Evolutionary conservation across 768 basidiomycete species (phyloP).

Genomic region (Leucosporidium creatinivorum): DNA sequence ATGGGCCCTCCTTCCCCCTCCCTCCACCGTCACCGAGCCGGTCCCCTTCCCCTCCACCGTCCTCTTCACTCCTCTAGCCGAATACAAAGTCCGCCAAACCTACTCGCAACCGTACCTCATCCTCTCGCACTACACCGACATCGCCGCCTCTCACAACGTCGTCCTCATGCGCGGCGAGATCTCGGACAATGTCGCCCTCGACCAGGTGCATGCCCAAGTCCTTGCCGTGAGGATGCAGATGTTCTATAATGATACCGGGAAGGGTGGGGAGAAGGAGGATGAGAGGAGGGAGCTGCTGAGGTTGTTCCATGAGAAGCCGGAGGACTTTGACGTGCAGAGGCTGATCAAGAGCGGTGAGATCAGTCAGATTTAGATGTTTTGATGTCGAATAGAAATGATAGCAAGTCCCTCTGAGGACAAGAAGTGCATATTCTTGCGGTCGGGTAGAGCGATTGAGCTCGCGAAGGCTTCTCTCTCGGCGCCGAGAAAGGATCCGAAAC

Average conservation of each 20-base stretch:
- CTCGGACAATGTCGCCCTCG: slow-evolving; percentile 45
- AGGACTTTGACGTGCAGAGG: slow-evolving; percentile 73
- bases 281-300: slow-evolving; percentile 52
- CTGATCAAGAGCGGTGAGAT: slow-evolving; percentile 49
- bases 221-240: slow-evolving; percentile 72
- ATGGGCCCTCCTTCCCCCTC: slow-evolving; percentile 73
- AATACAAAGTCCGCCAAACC: slow-evolving; percentile 75
- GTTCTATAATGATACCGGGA: slow-evolving; percentile 55
- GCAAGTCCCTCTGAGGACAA: too few relatives aligned
- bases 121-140: slow-evolving; percentile 83
- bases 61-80: slow-evolving; percentile 84
- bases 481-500: too few relatives aligned
- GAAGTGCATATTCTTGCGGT: too few relatives aligned
- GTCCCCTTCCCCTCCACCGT: slow-evolving; percentile 57
- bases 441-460: too few relatives aligned
- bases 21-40: slow-evolving; percentile 42
- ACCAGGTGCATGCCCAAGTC: slow-evolving; percentile 74
- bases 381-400: too few relatives aligned
- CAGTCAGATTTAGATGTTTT: not conserved
- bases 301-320: slow-evolving; percentile 69
- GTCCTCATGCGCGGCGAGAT: slow-evolving; percentile 89
- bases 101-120: slow-evolving; percentile 89
- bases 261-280: slow-evolving; percentile 41
- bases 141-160: slow-evolving; percentile 66
- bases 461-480: too few relatives aligned